Conservation (phyloP, 805 yeast species). For the Candida nanaspora region DNA sequence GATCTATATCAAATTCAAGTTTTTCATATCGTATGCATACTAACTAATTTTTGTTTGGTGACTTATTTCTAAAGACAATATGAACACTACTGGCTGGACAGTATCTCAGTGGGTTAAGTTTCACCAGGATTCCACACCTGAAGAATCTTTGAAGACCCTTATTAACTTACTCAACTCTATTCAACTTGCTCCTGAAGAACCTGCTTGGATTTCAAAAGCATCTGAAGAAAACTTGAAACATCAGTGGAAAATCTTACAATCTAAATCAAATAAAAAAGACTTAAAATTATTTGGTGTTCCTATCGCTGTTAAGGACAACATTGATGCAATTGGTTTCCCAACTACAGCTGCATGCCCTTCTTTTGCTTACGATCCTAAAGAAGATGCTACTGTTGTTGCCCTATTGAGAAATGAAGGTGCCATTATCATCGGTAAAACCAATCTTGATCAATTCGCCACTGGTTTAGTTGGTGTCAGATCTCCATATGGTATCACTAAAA, state of each 20-base stretch:
- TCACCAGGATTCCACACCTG: constrained; percentile 57
- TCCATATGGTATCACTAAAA: constrained; percentile 87
- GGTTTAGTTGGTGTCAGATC: constrained; percentile 94
- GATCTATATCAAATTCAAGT: background rate
- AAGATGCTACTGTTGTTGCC: constrained; percentile 70
- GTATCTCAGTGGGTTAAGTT: constrained; percentile 68
- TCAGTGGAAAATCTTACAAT: constrained; percentile 75
- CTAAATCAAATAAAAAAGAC: constrained; percentile 43
- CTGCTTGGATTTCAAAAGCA: constrained; percentile 89
- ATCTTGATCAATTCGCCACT: constrained; percentile 95
- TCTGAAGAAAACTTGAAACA: constrained; percentile 52
- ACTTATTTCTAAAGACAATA: no score
- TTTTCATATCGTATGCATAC: no score
- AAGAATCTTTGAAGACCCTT: constrained; percentile 48
- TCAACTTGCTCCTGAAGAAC: constrained; percentile 44
- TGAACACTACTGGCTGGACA: constrained; percentile 62
- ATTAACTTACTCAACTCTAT: constrained; percentile 40
- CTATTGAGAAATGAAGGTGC: constrained; percentile 87
- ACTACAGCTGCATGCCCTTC: constrained; percentile 98
- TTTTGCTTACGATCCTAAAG: constrained; percentile 57
- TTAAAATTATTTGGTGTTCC: constrained; percentile 90
- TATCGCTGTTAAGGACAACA: constrained; percentile 89
- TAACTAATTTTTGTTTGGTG: no score
- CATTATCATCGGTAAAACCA: constrained; percentile 87
- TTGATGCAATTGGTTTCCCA: constrained; percentile 71